phyloP scores from a whole-genome alignment of 371 early-diverging fungal genomes.

The Rhizopus stolonifer region DNA sequence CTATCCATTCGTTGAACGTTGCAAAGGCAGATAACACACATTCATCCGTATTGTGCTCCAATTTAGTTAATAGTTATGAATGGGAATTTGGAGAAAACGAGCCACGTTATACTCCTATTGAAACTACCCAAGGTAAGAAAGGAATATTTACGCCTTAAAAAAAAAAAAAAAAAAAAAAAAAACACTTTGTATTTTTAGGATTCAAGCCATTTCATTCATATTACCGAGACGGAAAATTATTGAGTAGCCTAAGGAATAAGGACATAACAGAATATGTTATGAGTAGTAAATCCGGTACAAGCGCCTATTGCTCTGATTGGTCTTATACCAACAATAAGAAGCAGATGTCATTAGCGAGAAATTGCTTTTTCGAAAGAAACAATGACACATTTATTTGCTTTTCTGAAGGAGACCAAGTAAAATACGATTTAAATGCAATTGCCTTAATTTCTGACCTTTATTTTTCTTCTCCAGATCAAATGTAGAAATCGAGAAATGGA shows the following conservation, averaged over 20 bases:
- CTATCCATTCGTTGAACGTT: slow-evolving; percentile 15
- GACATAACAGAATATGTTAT: neutral
- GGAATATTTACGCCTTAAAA: neutral
- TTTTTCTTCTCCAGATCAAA: neutral
- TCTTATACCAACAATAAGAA: neutral
- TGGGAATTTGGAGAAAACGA: slow-evolving; percentile 1
- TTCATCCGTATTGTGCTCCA: slow-evolving; percentile 12
- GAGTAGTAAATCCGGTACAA: neutral
- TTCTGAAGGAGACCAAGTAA: slow-evolving; percentile 11
- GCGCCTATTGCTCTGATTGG: neutral
- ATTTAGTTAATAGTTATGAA: neutral
- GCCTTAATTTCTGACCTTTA: no score
- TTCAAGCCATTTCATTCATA: slow-evolving; percentile 1
- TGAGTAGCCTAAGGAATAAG: slow-evolving; percentile 5
- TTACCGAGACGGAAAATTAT: slow-evolving; percentile 1
- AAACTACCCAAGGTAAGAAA: neutral
- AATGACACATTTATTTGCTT: slow-evolving; percentile 8
- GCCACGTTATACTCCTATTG: slow-evolving; percentile 1
- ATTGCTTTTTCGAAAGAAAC: slow-evolving; percentile 10
- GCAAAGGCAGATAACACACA: neutral
- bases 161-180: neutral
- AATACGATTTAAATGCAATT: neutral
- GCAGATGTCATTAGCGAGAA: slow-evolving; percentile 1
- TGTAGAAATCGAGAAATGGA: neutral
- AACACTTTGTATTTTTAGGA: neutral